These are phyloP conservation scores for Catunica adiposa DNA, from an alignment of 2,329 filamentous ascomycete genomes.

Conservation along the genomic window DNA sequence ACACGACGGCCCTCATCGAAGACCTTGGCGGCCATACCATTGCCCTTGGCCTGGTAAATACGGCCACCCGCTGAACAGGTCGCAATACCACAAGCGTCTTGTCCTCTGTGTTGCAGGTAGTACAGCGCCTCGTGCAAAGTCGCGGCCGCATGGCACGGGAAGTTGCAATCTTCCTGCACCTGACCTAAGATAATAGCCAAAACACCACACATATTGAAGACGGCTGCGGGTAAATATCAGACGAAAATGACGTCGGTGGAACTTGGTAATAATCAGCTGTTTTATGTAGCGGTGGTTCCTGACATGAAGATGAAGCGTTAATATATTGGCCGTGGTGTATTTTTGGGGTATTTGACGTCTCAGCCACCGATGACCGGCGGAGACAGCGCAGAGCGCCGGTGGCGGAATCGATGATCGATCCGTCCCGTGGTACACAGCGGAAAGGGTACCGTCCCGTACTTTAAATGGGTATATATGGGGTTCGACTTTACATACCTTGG, in stretches of 20 bases:
- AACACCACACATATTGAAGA: constrained; percentile 43
- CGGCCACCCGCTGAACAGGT: constrained; percentile 54
- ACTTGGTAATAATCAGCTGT: not conserved
- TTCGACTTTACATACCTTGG: too few species aligned
- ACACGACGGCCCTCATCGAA: constrained; percentile 59
- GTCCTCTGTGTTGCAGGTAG: constrained; percentile 54
- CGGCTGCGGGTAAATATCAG: not conserved
- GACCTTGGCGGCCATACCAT: constrained; percentile 71
- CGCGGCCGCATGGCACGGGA: constrained; percentile 30
- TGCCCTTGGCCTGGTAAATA: constrained; percentile 80
- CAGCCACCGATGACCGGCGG: constrained; percentile 4
- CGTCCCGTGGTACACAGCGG: too few species aligned
- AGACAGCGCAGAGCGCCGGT: not conserved
- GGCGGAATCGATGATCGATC: not conserved
- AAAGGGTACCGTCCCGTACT: too few species aligned
- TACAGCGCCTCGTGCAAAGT: constrained; percentile 59
- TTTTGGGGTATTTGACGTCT: not conserved
- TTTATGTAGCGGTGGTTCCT: not conserved
- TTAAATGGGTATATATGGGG: too few species aligned
- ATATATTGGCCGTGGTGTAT: too few species aligned
- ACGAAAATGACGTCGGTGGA: not conserved
- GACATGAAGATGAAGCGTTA: not conserved
- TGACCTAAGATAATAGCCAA: constrained; percentile 44
- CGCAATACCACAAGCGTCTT: constrained; percentile 80
- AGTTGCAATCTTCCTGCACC: constrained; percentile 23